phyloP scores from a whole-genome alignment of 2,329 filamentous ascomycete genomes.

The Sclerotinia minor region DNA sequence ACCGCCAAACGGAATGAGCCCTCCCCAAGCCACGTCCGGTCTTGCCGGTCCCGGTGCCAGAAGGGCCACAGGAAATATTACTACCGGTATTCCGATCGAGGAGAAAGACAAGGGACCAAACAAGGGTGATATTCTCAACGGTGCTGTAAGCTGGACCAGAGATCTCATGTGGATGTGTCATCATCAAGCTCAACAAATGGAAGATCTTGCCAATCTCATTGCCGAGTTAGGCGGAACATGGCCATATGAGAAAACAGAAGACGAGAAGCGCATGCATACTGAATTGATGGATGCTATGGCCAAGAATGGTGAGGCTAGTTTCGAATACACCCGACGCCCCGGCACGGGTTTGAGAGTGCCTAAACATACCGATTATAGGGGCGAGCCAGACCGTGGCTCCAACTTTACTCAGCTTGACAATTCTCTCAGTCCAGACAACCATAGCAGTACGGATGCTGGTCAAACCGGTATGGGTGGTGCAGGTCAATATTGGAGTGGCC shows the following conservation, averaged over 20 bases:
- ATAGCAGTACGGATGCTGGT: conserved; percentile 39
- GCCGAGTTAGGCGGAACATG: conserved; percentile 70
- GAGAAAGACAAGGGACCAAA: conserved; percentile 99
- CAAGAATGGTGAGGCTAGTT: conserved; percentile 71
- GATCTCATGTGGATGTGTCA: conserved; percentile 98
- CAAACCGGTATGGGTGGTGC: conserved; percentile 37
- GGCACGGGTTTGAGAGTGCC: conserved; percentile 89
- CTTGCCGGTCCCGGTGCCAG: conserved; percentile 82
- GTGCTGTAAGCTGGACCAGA: conserved; percentile 93
- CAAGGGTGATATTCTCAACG: conserved; percentile 97
- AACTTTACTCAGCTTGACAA: conserved; percentile 42
- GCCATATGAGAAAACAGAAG: conserved; percentile 82
- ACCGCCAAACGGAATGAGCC: conserved; percentile 54
- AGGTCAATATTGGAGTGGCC: conserved; percentile 65
- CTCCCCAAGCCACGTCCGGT: conserved; percentile 80
- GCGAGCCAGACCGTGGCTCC: conserved; percentile 65
- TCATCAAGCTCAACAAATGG: conserved; percentile 83
- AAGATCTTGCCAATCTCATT: conserved; percentile 78
- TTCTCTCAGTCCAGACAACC: conserved; percentile 55
- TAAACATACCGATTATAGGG: conserved; percentile 87
- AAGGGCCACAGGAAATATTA: conserved; percentile 81
- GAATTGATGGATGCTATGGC: conserved; percentile 85
- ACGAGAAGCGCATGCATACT: conserved; percentile 92
- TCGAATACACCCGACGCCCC: conserved; percentile 79
- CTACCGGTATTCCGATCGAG: conserved; percentile 86